Evolutionary conservation across 2,329 filamentous ascomycete genomes (phyloP).

Genomic region (Aspergillus ustus): DNA sequence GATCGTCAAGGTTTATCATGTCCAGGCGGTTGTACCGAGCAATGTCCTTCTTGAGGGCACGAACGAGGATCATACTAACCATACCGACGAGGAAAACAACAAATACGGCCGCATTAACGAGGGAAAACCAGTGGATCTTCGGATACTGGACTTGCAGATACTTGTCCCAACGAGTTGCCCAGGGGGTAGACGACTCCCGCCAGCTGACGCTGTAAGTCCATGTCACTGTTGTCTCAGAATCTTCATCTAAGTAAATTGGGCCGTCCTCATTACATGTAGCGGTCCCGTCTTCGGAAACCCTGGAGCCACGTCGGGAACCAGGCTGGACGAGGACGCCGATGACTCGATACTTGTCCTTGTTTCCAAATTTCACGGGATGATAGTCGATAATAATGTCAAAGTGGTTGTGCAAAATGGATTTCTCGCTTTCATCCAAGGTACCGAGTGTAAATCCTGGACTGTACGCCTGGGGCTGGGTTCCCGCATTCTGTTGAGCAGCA

Average conservation of each 20-base stretch:
- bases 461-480: conserved; percentile 82
- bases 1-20: conserved; percentile 85
- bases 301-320: conserved; percentile 67
- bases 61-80: conserved; percentile 87
- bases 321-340: conserved; percentile 92
- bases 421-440: conserved; percentile 55
- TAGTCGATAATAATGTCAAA: conserved; percentile 95
- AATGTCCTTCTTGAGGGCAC: conserved; percentile 92
- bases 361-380: conserved; percentile 69
- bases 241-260: conserved; percentile 68
- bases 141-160: conserved; percentile 97
- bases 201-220: conserved; percentile 96
- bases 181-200: conserved; percentile 80
- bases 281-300: conserved; percentile 54
- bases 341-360: conserved; percentile 73
- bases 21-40: conserved; percentile 95
- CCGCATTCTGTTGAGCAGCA: conserved; percentile 80
- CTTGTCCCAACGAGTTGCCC: conserved; percentile 98
- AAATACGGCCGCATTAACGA: conserved; percentile 94
- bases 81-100: conserved; percentile 90
- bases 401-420: conserved; percentile 82
- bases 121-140: conserved; percentile 98
- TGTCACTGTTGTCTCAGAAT: conserved; percentile 68
- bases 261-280: conserved; percentile 67
- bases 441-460: conserved; percentile 89